These are phyloP conservation scores for Russula brevipes DNA, from an alignment of 768 basidiomycete genomes.

Conservation along the genomic window DNA sequence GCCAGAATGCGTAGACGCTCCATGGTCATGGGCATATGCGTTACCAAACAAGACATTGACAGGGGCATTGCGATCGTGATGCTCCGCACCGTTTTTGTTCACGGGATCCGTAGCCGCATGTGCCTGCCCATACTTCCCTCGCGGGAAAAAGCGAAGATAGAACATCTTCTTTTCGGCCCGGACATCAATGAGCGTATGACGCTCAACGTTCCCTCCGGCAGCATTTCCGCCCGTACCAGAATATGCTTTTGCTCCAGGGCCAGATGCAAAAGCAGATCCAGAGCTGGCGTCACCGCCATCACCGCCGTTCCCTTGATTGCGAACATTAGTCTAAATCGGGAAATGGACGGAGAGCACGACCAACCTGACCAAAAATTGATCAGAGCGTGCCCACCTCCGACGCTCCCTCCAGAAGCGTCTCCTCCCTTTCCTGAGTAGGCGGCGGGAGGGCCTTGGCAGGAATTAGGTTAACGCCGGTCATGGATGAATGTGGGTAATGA, in stretches of 20 bases:
- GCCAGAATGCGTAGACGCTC: conserved; percentile 1
- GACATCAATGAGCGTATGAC: conserved; percentile 1
- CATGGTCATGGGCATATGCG: conserved; percentile 1
- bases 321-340: neutral
- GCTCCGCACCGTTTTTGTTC: neutral
- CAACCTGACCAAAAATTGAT: conserved; percentile 21
- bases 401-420: conserved; percentile 20
- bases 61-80: neutral
- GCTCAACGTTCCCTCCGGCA: conserved; percentile 6
- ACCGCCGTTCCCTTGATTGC: conserved; percentile 21
- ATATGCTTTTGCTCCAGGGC: conserved; percentile 16
- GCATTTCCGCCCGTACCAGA: conserved; percentile 18
- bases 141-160: neutral
- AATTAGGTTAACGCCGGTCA: neutral
- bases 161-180: neutral
- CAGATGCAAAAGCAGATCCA: conserved; percentile 4
- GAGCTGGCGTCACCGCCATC: conserved; percentile 24
- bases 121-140: neutral
- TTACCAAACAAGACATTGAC: conserved; percentile 10
- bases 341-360: neutral
- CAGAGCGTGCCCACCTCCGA: neutral
- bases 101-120: neutral
- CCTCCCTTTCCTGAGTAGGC: conserved; percentile 23
- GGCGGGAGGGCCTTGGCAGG: conserved; percentile 1
- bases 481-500: neutral